Evolutionary conservation across 106 monocot species (phyloP), one percentile per base, ranked within the genome.

Genomic region (Vanilla planifolia): DNA sequence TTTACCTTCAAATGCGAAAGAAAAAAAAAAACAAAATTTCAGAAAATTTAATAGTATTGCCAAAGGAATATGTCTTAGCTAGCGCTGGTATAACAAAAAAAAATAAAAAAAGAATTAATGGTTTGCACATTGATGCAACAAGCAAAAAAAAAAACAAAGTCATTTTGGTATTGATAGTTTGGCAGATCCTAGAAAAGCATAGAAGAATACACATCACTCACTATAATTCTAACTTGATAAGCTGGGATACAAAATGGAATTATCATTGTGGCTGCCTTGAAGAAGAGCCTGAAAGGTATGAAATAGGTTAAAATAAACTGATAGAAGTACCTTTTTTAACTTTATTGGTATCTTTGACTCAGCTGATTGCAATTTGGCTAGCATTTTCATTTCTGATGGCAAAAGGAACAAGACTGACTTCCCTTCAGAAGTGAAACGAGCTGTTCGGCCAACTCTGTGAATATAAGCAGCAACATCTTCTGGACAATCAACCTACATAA

Each of bases 381-480:
- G 48, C 96, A 96, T 96, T 72, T 76, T 66, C 33, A 37, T 70
- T 62, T 96, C 96, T 10, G 87, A 91, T 17, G 96, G 96, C 21
- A 59, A 43, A 28, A 91, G 69, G 48, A 96, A 96, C 29, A 96
- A 67, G 42, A 96, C 56, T 14, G 96, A 81, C 30, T 81, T 91
- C 29, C 96, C 96, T 67, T 74, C 81, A 24, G 78, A 82, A 51
- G 74, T 65, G 45, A 91, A 96, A 45, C 96, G 96, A 15, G 96
- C 96, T 37, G 96, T 96, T 14, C 96, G 96, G 7, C 96, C 96
- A 69, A 91, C 96, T 70, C 96, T 67, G 51, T 96, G 96, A 64
- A 96, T 96, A 64, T 96, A 96, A 10, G 80, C 57, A 39, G 78
- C 59, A 65, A 96, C 72, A 50, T 91, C 87, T 56, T 96, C 96